These are phyloP conservation scores for Cercis canadensis DNA, from an alignment of 306 rosid genomes.

Conservation along the genomic window DNA sequence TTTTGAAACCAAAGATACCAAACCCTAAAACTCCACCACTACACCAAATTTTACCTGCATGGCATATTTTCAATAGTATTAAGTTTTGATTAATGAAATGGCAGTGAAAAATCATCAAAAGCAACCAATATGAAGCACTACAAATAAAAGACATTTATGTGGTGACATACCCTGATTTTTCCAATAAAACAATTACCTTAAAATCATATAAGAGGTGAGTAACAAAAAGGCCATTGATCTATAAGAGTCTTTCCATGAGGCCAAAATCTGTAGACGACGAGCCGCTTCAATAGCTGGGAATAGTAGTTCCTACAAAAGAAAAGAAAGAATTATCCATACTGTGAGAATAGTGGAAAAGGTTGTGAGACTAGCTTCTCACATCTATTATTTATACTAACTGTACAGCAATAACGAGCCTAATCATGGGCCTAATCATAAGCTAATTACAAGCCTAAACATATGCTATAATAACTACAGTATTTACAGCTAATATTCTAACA, in stretches of 20 bases:
- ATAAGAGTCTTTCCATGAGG: slow-evolving; percentile 78
- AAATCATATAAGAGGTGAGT: slow-evolving; percentile 61
- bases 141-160: slow-evolving; percentile 8
- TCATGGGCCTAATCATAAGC: too few relatives aligned
- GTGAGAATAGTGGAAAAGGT: too few relatives aligned
- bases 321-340: slow-evolving; percentile 35
- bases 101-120: slow-evolving; percentile 8
- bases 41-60: slow-evolving; percentile 13
- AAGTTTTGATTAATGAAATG: slow-evolving; percentile 30
- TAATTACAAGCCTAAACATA: too few relatives aligned
- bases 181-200: slow-evolving; percentile 61
- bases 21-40: background rate
- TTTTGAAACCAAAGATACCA: slow-evolving; percentile 14
- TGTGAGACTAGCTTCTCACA: too few relatives aligned
- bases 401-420: too few relatives aligned
- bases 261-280: slow-evolving; percentile 54
- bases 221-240: slow-evolving; percentile 72
- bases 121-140: slow-evolving; percentile 16
- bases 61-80: slow-evolving; percentile 11
- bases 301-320: slow-evolving; percentile 74
- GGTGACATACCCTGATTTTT: slow-evolving; percentile 24
- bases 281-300: slow-evolving; percentile 65
- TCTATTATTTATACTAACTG: too few relatives aligned
- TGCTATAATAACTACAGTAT: too few relatives aligned
- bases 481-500: too few relatives aligned